These are phyloP conservation scores for Casuarina glauca DNA, from an alignment of 306 rosid species.

Conservation along the genomic window DNA sequence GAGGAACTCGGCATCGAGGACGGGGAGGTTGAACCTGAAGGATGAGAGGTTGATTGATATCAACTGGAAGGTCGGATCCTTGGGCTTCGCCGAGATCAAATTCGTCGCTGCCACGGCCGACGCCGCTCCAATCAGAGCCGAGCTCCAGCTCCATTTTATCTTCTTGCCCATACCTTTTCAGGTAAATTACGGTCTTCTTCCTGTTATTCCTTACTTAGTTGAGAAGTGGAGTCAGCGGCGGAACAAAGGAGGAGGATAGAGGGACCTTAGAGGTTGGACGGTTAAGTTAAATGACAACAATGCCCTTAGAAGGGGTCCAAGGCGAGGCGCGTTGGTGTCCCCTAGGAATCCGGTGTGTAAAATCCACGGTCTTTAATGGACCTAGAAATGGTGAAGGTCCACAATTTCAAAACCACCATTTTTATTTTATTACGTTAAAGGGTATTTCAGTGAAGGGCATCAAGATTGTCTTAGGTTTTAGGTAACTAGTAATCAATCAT, in stretches of 20 bases:
- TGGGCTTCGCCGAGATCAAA: slow-evolving; percentile 62
- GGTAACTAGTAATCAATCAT: no score
- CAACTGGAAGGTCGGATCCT: slow-evolving; percentile 75
- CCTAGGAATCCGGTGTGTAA: no score
- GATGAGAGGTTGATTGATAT: slow-evolving; percentile 74
- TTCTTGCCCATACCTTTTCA: slow-evolving; percentile 30
- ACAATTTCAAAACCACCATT: no score
- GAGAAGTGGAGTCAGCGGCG: not conserved
- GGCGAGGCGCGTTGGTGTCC: no score
- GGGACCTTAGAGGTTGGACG: not conserved
- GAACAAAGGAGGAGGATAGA: not conserved
- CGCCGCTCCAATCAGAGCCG: slow-evolving; percentile 74
- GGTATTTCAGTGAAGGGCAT: no score
- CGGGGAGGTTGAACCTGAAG: slow-evolving; percentile 59
- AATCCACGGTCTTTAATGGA: no score
- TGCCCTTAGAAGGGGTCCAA: no score
- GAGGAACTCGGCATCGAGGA: slow-evolving; percentile 63
- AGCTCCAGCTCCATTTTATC: slow-evolving; percentile 66
- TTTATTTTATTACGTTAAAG: no score
- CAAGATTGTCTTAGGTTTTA: no score
- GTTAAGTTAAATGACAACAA: no score
- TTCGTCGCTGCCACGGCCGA: slow-evolving; percentile 64
- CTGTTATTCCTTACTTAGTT: not conserved
- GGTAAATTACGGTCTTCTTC: not conserved
- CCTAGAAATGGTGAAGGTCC: no score